Evolutionary conservation across 441 rosid genomes (phyloP).

Genomic region (Arabidopsis lyrata): DNA sequence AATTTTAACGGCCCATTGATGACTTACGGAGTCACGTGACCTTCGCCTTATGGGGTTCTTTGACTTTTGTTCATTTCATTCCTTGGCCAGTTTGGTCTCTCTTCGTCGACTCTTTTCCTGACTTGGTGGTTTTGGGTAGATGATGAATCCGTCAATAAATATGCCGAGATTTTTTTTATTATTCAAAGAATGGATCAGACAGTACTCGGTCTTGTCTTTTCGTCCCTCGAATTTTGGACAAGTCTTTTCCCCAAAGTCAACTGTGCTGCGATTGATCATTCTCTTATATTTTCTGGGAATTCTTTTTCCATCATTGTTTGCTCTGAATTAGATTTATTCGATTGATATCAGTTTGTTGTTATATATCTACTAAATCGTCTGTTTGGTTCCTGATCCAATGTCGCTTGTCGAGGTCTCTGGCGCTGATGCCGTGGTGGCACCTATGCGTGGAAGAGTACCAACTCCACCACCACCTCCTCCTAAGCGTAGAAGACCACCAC

Average conservation of each 20-base stretch:
- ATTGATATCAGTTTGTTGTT: too few relatives aligned
- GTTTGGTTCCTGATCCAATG: slow-evolving; percentile 83
- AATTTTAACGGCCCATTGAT: background rate
- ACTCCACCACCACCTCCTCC: slow-evolving; percentile 39
- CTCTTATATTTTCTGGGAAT: too few relatives aligned
- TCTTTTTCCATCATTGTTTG: too few relatives aligned
- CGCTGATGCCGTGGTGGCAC: slow-evolving; percentile 70
- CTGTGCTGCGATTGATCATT: background rate
- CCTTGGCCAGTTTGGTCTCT: too few relatives aligned
- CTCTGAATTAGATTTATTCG: background rate
- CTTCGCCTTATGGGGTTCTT: background rate
- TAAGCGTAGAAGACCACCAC: slow-evolving; percentile 34
- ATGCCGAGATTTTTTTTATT: too few relatives aligned
- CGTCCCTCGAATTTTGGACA: too few relatives aligned
- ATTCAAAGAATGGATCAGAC: too few relatives aligned
- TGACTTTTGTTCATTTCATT: background rate
- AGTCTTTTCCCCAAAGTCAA: background rate
- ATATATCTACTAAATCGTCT: slow-evolving; percentile 45
- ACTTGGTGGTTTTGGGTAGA: too few relatives aligned
- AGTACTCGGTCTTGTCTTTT: too few relatives aligned
- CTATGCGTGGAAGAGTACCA: slow-evolving; percentile 43
- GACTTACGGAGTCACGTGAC: background rate
- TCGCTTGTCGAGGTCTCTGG: slow-evolving; percentile 53
- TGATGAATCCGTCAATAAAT: too few relatives aligned
- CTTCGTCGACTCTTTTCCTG: background rate